These are phyloP conservation scores for Chimonanthus praecox DNA, from an alignment of 164 flowering plant species.

Conservation along the genomic window DNA sequence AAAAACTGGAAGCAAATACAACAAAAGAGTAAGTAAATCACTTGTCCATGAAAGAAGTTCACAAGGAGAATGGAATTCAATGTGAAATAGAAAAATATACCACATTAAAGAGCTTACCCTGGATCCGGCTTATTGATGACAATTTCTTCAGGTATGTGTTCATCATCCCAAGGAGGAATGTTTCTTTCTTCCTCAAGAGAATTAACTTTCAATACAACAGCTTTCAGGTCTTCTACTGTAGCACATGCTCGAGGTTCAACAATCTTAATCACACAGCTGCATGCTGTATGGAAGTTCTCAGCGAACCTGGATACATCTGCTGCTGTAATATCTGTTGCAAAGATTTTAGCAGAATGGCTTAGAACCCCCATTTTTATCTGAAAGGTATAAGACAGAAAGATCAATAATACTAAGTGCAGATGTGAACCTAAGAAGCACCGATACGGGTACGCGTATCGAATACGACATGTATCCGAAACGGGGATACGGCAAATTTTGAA, in stretches of 20 bases:
- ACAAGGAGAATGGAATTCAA: no score
- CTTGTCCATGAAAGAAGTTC: no score
- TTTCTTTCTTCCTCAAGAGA: conserved; percentile 48
- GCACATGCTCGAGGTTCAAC: conserved; percentile 74
- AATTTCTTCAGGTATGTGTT: conserved; percentile 85
- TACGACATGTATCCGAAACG: no score
- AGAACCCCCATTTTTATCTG: no score
- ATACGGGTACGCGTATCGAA: no score
- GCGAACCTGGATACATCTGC: conserved; percentile 64
- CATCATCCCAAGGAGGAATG: conserved; percentile 87
- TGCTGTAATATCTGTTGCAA: conserved; percentile 57
- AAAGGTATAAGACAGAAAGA: no score
- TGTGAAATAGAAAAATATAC: no score
- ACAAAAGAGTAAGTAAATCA: no score
- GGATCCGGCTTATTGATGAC: conserved; percentile 60
- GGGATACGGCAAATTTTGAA: no score
- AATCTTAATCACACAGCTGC: conserved; percentile 74
- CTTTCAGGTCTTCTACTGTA: conserved; percentile 56
- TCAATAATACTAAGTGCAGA: no score
- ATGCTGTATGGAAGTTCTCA: conserved; percentile 54
- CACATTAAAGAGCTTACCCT: conserved; percentile 46
- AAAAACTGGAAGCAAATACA: no score
- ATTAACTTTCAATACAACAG: conserved; percentile 47
- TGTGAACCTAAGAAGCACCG: no score
- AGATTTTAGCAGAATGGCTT: background rate